phyloP scores from a whole-genome alignment of 306 rosid species.

The Ammopiptanthus mongolicus region DNA sequence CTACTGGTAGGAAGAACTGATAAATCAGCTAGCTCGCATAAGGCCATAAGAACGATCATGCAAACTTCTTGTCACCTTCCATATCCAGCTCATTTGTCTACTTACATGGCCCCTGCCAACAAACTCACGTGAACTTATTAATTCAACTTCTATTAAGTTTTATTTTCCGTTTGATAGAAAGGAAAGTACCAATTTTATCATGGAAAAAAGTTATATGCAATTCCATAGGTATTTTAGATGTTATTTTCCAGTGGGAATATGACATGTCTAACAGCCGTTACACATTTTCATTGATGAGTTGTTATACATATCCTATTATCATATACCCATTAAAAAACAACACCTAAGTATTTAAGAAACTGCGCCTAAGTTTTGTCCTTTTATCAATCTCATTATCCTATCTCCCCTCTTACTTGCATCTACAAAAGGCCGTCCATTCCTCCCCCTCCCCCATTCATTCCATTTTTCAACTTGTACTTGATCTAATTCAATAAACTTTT shows the following conservation, averaged over 20 bases:
- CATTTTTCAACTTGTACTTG: neutral
- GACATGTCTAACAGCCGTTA: too few species aligned
- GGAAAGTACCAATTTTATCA: constrained; percentile 5
- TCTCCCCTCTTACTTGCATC: constrained; percentile 15
- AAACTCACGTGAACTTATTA: constrained; percentile 71
- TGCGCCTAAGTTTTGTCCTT: too few species aligned
- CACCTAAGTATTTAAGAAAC: too few species aligned
- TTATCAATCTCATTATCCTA: constrained; percentile 13
- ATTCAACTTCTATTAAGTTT: constrained; percentile 25
- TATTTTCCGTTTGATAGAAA: neutral
- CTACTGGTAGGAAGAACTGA: constrained; percentile 46
- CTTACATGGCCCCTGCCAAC: constrained; percentile 55
- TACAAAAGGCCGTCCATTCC: constrained; percentile 38
- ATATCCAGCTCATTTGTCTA: constrained; percentile 62
- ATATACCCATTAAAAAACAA: too few species aligned
- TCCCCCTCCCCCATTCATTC: neutral
- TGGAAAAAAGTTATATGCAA: too few species aligned
- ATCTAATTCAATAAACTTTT: neutral
- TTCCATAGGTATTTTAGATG: too few species aligned
- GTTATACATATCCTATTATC: too few species aligned
- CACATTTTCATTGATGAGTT: too few species aligned
- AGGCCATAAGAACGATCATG: constrained; percentile 36
- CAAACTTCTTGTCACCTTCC: constrained; percentile 67
- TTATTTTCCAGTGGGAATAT: too few species aligned
- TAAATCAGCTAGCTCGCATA: constrained; percentile 31